Percentiles rank a stretch among this genome's conserved stretches.
Conservation (phyloP, 1,139 yeast genomes). For the Sugiyamaella xylanicola region DNA sequence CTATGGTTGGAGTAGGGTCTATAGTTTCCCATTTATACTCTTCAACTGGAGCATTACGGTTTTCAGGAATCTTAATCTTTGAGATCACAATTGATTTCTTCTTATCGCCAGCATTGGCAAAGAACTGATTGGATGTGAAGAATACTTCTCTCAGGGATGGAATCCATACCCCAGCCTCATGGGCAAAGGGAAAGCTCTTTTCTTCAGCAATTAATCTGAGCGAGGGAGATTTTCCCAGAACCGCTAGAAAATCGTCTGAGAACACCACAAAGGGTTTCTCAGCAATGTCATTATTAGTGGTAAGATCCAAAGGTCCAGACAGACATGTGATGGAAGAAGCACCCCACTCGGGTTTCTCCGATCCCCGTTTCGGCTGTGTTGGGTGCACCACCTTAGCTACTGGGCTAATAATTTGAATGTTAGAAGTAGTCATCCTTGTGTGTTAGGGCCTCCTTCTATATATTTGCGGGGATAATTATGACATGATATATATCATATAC, state of each 20-base stretch:
- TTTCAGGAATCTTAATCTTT: constrained; percentile 21
- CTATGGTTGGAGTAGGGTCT: constrained; percentile 28
- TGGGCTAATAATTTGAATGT: constrained; percentile 11
- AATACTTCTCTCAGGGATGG: constrained; percentile 30
- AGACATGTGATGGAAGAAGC: constrained; percentile 3
- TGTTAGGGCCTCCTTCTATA: not conserved
- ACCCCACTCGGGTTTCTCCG: constrained; percentile 16
- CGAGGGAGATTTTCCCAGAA: constrained; percentile 22
- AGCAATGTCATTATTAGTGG: not conserved
- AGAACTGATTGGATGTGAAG: constrained; percentile 32
- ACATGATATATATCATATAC: not conserved
- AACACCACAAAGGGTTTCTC: constrained; percentile 26
- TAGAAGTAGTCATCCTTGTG: constrained; percentile 1
- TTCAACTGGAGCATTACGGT: constrained; percentile 13
- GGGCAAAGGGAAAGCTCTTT: constrained; percentile 30
- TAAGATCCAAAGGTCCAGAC: constrained; percentile 15
- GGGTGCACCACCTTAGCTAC: constrained; percentile 5
- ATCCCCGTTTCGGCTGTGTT: constrained; percentile 14
- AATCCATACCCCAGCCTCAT: constrained; percentile 35
- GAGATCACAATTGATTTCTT: constrained; percentile 16
- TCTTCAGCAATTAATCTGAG: constrained; percentile 25
- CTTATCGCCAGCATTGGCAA: constrained; percentile 18
- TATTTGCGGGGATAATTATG: not conserved
- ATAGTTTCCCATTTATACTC: constrained; percentile 25
- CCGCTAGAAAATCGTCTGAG: constrained; percentile 19